Evolutionary conservation across 495 filamentous ascomycete genomes (phyloP), one percentile per base, ranked within the genome.

Genomic region (Xylaria telfairii): DNA sequence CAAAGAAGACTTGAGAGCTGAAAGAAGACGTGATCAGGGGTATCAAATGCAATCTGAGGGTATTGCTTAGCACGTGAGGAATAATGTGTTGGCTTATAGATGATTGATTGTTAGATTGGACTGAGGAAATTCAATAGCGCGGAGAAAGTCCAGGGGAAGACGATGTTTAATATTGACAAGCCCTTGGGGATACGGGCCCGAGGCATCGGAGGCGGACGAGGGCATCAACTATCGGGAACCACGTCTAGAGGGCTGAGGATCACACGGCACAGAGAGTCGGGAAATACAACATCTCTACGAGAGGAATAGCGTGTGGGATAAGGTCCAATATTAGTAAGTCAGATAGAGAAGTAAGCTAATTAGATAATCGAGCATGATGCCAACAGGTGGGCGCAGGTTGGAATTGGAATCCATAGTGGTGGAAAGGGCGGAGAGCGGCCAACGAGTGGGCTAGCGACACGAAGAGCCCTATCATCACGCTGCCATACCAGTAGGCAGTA

Each of bases 211-310:
- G 17, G 30, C 28, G 44, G 47, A 17, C 28, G 30, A 41, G 17
- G 34, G 34, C 47, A 34, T 54, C 64, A 66, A 66, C 44, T 24
- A 59, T 13, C 56, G 37, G 54, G 9, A 67, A 34, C 64, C 24
- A 28, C 53, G 32, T 39, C 0, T 32, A 19, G 10, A 12, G 37
- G 0, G 44, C 21, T 42, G 41, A 51, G 30, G 37, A 44, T 34
- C 0, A 34, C 26, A 65, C 68, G 68, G 68, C 68, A 70, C 32
- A 56, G 41, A 65, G 39, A 44, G 17, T 65, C 68, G 68, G 68
- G 68, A 65, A 49, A 37, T 65, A 39, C 60, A 49, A 30, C 32
- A 53, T 54, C 57, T 63, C 42, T 17, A 19, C 54, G 26, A 34
- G 56, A 47, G 21, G 42, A 9, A 61, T 49, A 34, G 42, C 28